Evolutionary conservation across 345 rosid species (phyloP), one percentile per base, ranked within the genome.

Genomic region (Salix viminalis): DNA sequence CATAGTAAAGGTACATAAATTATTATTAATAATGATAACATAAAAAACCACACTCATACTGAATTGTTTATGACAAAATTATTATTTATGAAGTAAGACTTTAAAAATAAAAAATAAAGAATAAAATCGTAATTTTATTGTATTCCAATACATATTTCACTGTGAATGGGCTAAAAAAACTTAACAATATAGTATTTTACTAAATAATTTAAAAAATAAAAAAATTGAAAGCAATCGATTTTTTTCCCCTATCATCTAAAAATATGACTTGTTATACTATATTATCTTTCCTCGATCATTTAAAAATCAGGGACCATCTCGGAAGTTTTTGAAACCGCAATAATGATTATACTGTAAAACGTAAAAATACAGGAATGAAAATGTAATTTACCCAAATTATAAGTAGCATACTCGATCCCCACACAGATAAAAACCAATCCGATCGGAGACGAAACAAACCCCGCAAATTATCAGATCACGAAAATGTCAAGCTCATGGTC

Each of bases 401-500:
- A 46, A 56, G n/a, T n/a, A n/a, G 8, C 24, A 8, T 10, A n/a
- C 26, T 56, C 62, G 62, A 10, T 50, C 58, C 19, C n/a, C 7
- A 4, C 23, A 19, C 23, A 52, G 19, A 52, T 18, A 52, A 19
- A 52, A 9, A n/a, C 13, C 26, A 56, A 56, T 54, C 60, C 21
- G 61, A 21, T 56, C 62, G 61, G 26, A n/a, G 61, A 19, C 2
- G 26, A 8, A 56, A 56, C 3, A 13, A 13, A 2, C 4, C 5
- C 50, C 18, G 50, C 50, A 46, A 46, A 46, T 46, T 46, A n/a
- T 56, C 23, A 21, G 24, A 56, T 56, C 62, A n/a, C 26, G n/a
- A 56, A 56, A 56, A 56, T 56, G 86, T 67, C 97, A 70, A 84
- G 95, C 89, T 89, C 97, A 21, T 93, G 97, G 99, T 75, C 88